Base-by-base conservation (phyloP, 1,139 yeast species). In the Debaryomyces fabryi region DNA sequence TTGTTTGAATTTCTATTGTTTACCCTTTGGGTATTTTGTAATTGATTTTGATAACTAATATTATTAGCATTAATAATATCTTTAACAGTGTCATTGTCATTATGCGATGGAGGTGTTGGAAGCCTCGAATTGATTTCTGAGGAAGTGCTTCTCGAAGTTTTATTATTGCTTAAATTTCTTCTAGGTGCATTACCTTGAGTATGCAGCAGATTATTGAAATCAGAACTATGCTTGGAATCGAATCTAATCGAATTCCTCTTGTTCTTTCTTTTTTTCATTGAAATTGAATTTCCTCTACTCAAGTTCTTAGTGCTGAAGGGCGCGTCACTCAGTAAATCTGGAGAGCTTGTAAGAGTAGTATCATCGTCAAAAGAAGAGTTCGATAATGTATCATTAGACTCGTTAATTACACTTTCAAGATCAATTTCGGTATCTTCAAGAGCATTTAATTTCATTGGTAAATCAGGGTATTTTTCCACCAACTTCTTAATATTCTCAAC, bases 301-400 rank as follows among this genome's bases (percentile, higher is more conserved):
- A 62, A 44, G 10, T 56, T 48, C 44, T 51, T 55, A 48, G 34
- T 27, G 41, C 37, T 49, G 54, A 13, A 40, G 52, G 50, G 50
- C 36, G 53, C 49, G 16, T 52, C 56, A 27, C 51, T 57, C 35
- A 35, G 48, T 18, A 51, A 45, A 38, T 67, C 70, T 1, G 71
- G 69, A 12, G 71, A 62, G 39, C 57, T 65, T 18, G 64, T 58
- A 42, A 67, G 59, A 2, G 73, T 67, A 4, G 66, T 63, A 24
- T 71, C 76, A 45, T 71, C 76, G 46, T 71, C 77, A 55, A 69
- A 67, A n/a, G 72, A 66, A 23, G 58, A 55, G 45, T 65, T 65
- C n/a, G 63, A 58, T 41, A 72, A 60, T 1, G 70, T 63, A 38
- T 70, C 74, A 46, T 62, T 68, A 3, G 76, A 61, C 37, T 74